Evolutionary conservation across 1,284 basidiomycete genomes (phyloP), one percentile per base, ranked within the genome.

Genomic region (Phellinidium pouzarii): DNA sequence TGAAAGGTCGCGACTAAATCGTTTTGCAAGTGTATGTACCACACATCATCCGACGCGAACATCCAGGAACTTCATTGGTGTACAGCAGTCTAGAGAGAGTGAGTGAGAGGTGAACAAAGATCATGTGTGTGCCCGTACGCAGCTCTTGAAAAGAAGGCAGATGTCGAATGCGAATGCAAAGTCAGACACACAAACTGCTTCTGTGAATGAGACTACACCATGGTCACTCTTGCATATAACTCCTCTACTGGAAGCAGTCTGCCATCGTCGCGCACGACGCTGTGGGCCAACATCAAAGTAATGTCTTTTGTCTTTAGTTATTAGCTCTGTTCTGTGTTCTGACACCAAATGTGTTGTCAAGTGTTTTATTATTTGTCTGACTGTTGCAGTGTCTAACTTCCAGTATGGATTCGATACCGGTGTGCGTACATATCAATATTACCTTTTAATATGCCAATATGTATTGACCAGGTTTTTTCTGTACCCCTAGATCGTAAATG

Each of bases 371-470:
- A 44, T 58, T 11, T 59, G 58, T 36, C 43, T 53, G 19, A 27
- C 50, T 20, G 48, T 59, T 23, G 53, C 58, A 14, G 41, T 56
- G 20, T 52, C 58, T 17, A 58, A 54, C 17, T 59, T 59, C 40
- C 58, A 59, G 38, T 59, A 58, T 53, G 57, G 54, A 8, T 55
- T 55, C 20, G 54, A 56, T 44, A 52, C 50, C 44, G 54, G 53
- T 26, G 53, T 53, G 29, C 49, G 34, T 31, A 27, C 19, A 40
- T 12, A 3, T 5, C 11, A 9, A 29, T 19, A 2, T n/a, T 14
- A 12, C 9, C 7, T 44, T 25, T 37, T 3, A 12, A 11, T 23
- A n/a, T 26, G 22, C 12, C 17, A 37, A 6, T 42, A 14, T 12
- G 7, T 31, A 20, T n/a, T 47, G 12, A 29, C 23, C 22, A 41